Evolutionary conservation across 2,329 filamentous ascomycete genomes (phyloP).

Genomic region (Cladophialophora immunda): DNA sequence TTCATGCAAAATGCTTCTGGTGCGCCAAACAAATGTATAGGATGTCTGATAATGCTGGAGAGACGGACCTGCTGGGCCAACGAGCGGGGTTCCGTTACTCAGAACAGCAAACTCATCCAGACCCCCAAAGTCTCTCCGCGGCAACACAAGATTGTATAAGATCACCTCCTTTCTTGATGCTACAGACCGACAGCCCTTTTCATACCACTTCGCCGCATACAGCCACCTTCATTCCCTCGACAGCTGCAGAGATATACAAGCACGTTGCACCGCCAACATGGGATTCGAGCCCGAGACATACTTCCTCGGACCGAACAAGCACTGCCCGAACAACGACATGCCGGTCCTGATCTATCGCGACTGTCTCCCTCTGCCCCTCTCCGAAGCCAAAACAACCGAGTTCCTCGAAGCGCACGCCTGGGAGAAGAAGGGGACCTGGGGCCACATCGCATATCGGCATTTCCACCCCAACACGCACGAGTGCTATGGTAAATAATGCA

Average conservation of each 20-base stretch:
- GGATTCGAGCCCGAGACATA: slow-evolving; percentile 38
- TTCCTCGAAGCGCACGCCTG: slow-evolving; percentile 46
- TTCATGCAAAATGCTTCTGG: background rate
- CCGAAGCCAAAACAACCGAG: slow-evolving; percentile 39
- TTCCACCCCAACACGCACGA: slow-evolving; percentile 51
- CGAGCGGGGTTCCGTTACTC: slow-evolving; percentile 1
- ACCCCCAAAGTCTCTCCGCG: background rate
- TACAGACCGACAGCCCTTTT: background rate
- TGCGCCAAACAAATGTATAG: background rate
- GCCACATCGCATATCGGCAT: slow-evolving; percentile 42
- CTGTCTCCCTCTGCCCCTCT: slow-evolving; percentile 43
- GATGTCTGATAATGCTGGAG: background rate
- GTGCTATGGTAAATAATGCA: slow-evolving; percentile 45
- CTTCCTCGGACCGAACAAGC: slow-evolving; percentile 41
- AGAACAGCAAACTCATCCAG: slow-evolving; percentile 9
- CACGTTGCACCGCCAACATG: slow-evolving; percentile 11
- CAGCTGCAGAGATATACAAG: background rate
- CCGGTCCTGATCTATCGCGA: slow-evolving; percentile 49
- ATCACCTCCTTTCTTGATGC: background rate
- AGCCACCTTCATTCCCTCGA: background rate
- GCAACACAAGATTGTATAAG: background rate
- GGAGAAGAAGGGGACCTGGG: slow-evolving; percentile 46
- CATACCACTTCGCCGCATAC: background rate
- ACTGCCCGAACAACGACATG: slow-evolving; percentile 47
- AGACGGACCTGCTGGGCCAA: background rate